Evolutionary conservation across 345 rosid genomes (phyloP), one percentile per base, ranked within the genome.

Genomic region (sweet orange (Citrus sinensis)): DNA sequence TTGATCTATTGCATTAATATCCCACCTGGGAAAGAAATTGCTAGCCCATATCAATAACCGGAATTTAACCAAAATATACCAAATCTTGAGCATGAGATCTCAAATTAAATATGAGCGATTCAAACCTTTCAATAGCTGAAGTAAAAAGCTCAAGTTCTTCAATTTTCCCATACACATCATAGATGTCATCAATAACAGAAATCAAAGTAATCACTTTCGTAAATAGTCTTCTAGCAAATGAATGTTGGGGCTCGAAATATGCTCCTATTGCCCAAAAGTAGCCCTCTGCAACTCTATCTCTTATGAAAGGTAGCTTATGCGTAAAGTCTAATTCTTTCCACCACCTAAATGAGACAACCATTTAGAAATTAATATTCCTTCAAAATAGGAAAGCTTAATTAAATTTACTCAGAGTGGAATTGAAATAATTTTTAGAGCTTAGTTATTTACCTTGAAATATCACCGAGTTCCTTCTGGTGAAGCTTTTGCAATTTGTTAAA

Each of bases 401-500:
- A 40, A 61, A 24, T 61, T 1, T 55, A 8, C 59, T 55, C 8
- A 10, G 25, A 60, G 17, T 17, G 5, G 5, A 24, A 55, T 22
- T 55, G 6, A 22, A 20, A 25, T 22, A 2, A 2, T 0, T n/a
- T n/a, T 60, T 60, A 25, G 14, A 76, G 80, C 73, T 40, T 9
- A 9, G 11, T 40, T 40, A 40, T 9, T 68, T 49, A 82, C 83
- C 61, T 71, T 59, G 76, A 7, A 13, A 83, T 40, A 29, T 54
- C 40, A 17, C 29, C 76, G 5, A 88, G 77, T 49, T 88, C 89
- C 67, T 81, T 63, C n/a, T 77, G 85, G 76, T 88, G 76, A 76
- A 76, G 14, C n/a, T 74, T 70, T 69, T 87, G 87, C 51, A 86
- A 54, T 51, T 74, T 63, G n/a, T 85, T 85, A 32, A 87, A 87